Evolutionary conservation across 257 asterid species (phyloP), one percentile per base, ranked within the genome.

Genomic region (Plantago elongata): DNA sequence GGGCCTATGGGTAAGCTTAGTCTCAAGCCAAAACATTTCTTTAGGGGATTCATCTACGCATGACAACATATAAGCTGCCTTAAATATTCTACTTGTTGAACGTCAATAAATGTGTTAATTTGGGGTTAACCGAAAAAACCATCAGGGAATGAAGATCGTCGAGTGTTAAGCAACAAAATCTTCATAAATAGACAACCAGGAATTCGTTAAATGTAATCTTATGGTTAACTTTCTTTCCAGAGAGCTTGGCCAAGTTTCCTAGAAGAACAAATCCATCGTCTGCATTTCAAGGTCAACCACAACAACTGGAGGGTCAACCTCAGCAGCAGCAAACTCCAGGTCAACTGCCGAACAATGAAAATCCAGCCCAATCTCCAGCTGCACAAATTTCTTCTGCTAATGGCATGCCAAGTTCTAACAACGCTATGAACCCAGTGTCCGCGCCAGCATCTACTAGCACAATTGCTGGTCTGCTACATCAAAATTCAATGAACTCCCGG

Each of bases 1-100:
- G 96, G 99, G 75, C 99, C 99, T 40, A 89, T 93, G 97, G 99
- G 99, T 93, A 81, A 76, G 95, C 63, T 77, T 27, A 18, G 40
- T 54, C 59, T 5, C 5, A 54, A 54, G 29, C n/a, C 12, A 37
- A 11, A 4, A 34, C 11, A 45, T 67, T 46, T 50, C 38, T 58
- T 50, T 13, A 22, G 30, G 48, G 16, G n/a, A 16, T 62, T 34
- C 44, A 37, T 7, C 40, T 34, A 7, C 5, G 40, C 40, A 34
- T 34, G 0, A 34, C 8, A 7, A 34, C 8, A 7, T 34, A 34
- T 34, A 34, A 34, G 40, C 40, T 34, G 40, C 40, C 40, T 34
- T 0, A 34, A 4, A 34, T 34, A 34, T 34, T 34, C 7, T 34
- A 34, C 40, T 34, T 34, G 40, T 34, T 34, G 40, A 34, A 34